Evolutionary conservation across 192 early-diverging fungal genomes (phyloP).

Genomic region (Cladochytrium replicatum): DNA sequence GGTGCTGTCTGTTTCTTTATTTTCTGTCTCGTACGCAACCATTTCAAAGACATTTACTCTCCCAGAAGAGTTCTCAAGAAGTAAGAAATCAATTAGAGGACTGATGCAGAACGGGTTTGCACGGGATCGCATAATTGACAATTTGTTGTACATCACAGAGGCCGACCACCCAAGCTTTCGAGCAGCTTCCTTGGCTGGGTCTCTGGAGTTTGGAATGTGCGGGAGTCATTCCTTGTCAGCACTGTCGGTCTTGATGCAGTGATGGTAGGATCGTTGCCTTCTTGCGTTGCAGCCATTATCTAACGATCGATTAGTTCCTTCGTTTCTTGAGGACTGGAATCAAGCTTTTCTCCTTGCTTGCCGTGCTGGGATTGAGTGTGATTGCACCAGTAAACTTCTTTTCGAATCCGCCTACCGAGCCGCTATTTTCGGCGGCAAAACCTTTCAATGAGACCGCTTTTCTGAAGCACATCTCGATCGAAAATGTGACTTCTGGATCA

Average conservation of each 20-base stretch:
- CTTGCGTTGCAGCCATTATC: neutral
- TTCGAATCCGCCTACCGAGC: slow-evolving; percentile 24
- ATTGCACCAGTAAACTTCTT: slow-evolving; percentile 43
- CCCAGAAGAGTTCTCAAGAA: slow-evolving; percentile 27
- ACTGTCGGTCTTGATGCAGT: slow-evolving; percentile 43
- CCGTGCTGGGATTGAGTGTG: slow-evolving; percentile 28
- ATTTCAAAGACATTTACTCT: slow-evolving; percentile 34
- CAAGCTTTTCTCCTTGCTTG: slow-evolving; percentile 27
- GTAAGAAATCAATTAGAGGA: slow-evolving; percentile 9
- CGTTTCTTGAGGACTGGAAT: slow-evolving; percentile 39
- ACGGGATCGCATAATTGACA: neutral
- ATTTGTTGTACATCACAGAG: slow-evolving; percentile 8
- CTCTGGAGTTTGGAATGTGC: slow-evolving; percentile 14
- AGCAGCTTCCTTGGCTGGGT: slow-evolving; percentile 29
- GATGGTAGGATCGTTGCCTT: slow-evolving; percentile 9
- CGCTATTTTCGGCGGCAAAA: slow-evolving; percentile 5
- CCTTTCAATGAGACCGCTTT: slow-evolving; percentile 16
- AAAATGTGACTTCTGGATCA: slow-evolving; percentile 36
- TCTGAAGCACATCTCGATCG: slow-evolving; percentile 27
- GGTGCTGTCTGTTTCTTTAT: slow-evolving; percentile 28
- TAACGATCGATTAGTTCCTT: slow-evolving; percentile 13
- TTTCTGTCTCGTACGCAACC: slow-evolving; percentile 32
- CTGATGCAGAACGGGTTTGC: neutral
- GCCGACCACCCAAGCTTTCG: slow-evolving; percentile 31
- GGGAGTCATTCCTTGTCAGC: slow-evolving; percentile 25